Evolutionary conservation across 2,329 filamentous ascomycete genomes (phyloP), one percentile per base, ranked within the genome.

Genomic region (Pestalotiopsis sp.): DNA sequence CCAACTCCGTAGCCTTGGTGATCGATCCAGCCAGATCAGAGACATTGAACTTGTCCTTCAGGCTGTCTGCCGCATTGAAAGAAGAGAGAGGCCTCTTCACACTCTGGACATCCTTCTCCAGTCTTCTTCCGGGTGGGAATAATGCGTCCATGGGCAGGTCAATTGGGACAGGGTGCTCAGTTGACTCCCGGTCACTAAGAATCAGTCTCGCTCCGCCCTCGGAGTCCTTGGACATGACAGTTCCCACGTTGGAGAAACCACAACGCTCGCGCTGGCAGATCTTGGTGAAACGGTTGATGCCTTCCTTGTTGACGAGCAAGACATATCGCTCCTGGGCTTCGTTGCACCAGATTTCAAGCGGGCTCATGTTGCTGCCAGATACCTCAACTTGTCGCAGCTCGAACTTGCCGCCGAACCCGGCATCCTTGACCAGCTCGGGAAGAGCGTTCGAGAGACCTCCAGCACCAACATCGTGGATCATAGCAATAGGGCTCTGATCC

Each of bases 311-410:
- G 71, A 99, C 90, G 9, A 97, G 91, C 75, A 99, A 84, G 7
- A 99, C 96, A 76, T 99, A 99, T 79, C 96, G 89, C 81, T 99
- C 96, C 79, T 99, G 96, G 0, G 96, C 94, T 80, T 98, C 95
- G 75, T 95, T 97, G 80, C 96, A 98, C 95, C 95, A 98, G 61
- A 99, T 97, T 78, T 98, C 93, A 68, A 99, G 88, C 23, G 96
- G 96, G 76, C 93, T 97, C 92, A 99, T 95, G 77, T 93, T 92
- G 72, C 87, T 90, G 80, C 98, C 96, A 2, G 93, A 93, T 78
- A 90, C 97, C 78, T 98, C 94, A 49, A 99, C 87, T 76, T 98
- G 93, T 72, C 96, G 91, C n/a, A 99, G 87, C 80, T 99, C 95
- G 73, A 99, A 98, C 60, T 90, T 91, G 65, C 95, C 96, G 68